Evolutionary conservation across 176 grass and related monocot genomes (phyloP), one percentile per base, ranked within the genome.

Genomic region (Oryza rufipogon): DNA sequence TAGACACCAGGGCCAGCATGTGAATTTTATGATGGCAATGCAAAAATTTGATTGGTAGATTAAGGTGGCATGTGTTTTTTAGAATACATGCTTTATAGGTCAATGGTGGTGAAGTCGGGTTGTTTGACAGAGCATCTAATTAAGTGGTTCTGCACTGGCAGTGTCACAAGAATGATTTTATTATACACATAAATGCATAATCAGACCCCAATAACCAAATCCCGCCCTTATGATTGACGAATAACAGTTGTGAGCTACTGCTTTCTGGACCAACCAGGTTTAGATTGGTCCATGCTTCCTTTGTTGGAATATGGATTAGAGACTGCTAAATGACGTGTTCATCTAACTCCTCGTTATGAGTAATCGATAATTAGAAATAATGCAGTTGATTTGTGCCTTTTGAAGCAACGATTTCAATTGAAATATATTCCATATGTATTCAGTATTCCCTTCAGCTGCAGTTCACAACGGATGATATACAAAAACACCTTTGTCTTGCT

Each of bases 401-500:
- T 42, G 6, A 26, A 14, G 67, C 46, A 17, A 61, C 49, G 39
- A 38, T 41, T 52, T 71, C 17, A 28, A 63, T 22, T 61, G 56
- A 61, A 61, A 61, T 61, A 2, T 22, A 61, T n/a, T 20, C 52
- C 52, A 47, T 46, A 30, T 61, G 33, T 70, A 34, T 41, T 41
- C 39, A 41, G 39, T 8, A 7, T 5, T 41, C n/a, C 51, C 73
- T 74, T 74, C 71, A 66, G 7, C 16, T 39, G 22, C 7, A 58
- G 32, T 80, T 84, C 68, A 44, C 58, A 73, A 33, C 69, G n/a
- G 78, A 76, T 83, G 28, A 3, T 75, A 15, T 77, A 28, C 79
- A 34, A 46, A 74, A 79, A 20, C 66, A 78, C 12, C 63, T 84
- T 33, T 60, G 42, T 77, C 80, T 85, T 81, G 67, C 66, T 88